phyloP scores from a whole-genome alignment of 495 filamentous ascomycete species.

The Trichoderma asperelloides region DNA sequence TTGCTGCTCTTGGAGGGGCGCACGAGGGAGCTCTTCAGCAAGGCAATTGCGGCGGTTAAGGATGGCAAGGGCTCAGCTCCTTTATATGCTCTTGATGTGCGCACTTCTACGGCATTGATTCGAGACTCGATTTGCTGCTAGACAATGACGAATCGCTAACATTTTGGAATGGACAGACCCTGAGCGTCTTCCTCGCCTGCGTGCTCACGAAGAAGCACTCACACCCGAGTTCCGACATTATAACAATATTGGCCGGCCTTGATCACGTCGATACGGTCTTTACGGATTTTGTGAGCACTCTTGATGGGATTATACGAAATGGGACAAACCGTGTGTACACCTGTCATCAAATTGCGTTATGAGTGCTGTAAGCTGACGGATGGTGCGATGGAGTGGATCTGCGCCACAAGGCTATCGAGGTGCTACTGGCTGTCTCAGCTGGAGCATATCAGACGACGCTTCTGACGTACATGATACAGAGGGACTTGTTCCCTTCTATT shows the following conservation, averaged over 20 bases:
- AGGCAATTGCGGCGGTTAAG: constrained; percentile 61
- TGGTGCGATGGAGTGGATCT: constrained; percentile 47
- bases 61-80: constrained; percentile 52
- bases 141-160: not conserved
- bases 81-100: constrained; percentile 82
- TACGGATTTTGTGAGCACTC: constrained; percentile 72
- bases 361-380: constrained; percentile 4
- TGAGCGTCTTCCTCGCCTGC: constrained; percentile 75
- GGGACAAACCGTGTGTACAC: constrained; percentile 55
- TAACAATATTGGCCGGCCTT: constrained; percentile 78
- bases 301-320: constrained; percentile 75
- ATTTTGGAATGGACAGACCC: constrained; percentile 50
- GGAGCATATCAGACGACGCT: constrained; percentile 91
- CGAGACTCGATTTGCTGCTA: not conserved
- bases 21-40: constrained; percentile 68
- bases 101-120: constrained; percentile 15
- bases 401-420: constrained; percentile 69
- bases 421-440: constrained; percentile 75
- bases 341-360: not conserved
- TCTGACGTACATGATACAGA: constrained; percentile 88
- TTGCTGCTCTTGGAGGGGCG: constrained; percentile 63
- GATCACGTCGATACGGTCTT: constrained; percentile 79
- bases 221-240: constrained; percentile 92
- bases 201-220: constrained; percentile 85
- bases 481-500: constrained; percentile 86